A percentile compares a stretch with the other conserved stretches of the same genome.
These are phyloP conservation scores for Chlorencoelia australis DNA, from an alignment of 2,329 filamentous ascomycete species.

Conservation along the genomic window DNA sequence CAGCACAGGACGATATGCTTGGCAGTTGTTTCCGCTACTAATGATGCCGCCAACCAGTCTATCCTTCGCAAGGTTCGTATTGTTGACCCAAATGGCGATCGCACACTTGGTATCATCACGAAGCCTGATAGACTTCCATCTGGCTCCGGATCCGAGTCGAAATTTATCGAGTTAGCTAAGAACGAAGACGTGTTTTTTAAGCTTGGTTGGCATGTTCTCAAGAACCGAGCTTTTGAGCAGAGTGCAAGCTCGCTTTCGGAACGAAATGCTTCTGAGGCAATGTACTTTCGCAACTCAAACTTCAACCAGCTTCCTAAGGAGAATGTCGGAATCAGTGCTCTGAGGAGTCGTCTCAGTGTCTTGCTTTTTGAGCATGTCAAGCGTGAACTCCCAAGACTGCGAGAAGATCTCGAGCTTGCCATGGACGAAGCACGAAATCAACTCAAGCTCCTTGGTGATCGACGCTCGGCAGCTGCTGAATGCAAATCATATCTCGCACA, in stretches of 20 bases:
- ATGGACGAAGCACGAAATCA: constrained; percentile 1
- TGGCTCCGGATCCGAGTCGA: constrained; percentile 30
- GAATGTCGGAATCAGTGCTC: background rate
- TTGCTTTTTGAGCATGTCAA: constrained; percentile 3
- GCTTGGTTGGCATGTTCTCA: constrained; percentile 43
- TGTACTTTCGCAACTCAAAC: background rate
- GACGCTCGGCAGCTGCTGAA: constrained; percentile 4
- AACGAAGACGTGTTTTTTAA: constrained; percentile 37
- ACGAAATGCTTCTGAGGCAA: background rate
- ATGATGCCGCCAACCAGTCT: constrained; percentile 2
- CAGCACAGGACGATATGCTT: constrained; percentile 1
- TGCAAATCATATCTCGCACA: constrained; percentile 5
- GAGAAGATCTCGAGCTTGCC: constrained; percentile 19
- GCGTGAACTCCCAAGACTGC: constrained; percentile 9
- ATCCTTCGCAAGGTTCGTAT: background rate
- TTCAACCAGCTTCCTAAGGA: background rate
- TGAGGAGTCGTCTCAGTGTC: background rate
- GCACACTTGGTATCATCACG: constrained; percentile 33
- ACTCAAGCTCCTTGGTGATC: constrained; percentile 3
- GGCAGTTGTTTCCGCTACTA: constrained; percentile 1
- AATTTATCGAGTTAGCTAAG: constrained; percentile 32
- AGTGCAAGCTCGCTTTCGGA: background rate
- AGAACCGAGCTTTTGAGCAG: constrained; percentile 30
- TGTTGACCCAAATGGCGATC: constrained; percentile 1
- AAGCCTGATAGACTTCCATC: constrained; percentile 41